Conservation (phyloP, 2,329 filamentous ascomycete species). For the Claviceps pusilla region DNA sequence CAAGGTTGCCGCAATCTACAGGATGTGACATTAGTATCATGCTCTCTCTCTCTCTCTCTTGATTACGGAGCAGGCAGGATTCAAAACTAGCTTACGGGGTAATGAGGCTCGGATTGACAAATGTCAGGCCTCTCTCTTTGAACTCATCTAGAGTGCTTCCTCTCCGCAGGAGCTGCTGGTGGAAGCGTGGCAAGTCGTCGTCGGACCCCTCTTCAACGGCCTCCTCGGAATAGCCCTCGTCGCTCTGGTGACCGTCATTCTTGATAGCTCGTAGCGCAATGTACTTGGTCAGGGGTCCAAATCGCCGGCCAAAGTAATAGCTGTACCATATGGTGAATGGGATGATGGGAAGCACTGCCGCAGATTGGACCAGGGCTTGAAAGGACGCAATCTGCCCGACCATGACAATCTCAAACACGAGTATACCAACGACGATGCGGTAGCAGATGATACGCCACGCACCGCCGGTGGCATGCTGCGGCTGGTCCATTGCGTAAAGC, state of each 20-base stretch:
- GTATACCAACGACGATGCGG: conserved; percentile 68
- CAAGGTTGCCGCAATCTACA: conserved; percentile 52
- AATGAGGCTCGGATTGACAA: conserved; percentile 63
- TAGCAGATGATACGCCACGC: conserved; percentile 97
- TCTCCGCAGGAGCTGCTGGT: conserved; percentile 29
- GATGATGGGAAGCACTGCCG: conserved; percentile 61
- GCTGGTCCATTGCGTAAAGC: conserved; percentile 95
- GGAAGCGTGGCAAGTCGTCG: conserved; percentile 28
- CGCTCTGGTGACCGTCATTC: conserved; percentile 32
- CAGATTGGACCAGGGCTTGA: conserved; percentile 56
- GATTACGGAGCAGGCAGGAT: not conserved
- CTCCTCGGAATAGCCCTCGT: conserved; percentile 21
- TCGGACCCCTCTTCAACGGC: conserved; percentile 22
- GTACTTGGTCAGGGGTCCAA: conserved; percentile 78
- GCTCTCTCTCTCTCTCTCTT: not conserved
- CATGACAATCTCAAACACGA: conserved; percentile 85
- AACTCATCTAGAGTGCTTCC: conserved; percentile 58
- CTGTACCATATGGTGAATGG: conserved; percentile 77
- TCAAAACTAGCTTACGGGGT: conserved; percentile 38
- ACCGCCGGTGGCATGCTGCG: conserved; percentile 80
- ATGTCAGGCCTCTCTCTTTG: conserved; percentile 52
- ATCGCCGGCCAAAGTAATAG: conserved; percentile 65
- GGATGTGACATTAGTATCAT: not conserved
- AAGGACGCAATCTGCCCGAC: conserved; percentile 69
- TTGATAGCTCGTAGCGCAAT: conserved; percentile 82